Conservation (phyloP, 2,329 filamentous ascomycete species). For the Trichoderma breve region DNA sequence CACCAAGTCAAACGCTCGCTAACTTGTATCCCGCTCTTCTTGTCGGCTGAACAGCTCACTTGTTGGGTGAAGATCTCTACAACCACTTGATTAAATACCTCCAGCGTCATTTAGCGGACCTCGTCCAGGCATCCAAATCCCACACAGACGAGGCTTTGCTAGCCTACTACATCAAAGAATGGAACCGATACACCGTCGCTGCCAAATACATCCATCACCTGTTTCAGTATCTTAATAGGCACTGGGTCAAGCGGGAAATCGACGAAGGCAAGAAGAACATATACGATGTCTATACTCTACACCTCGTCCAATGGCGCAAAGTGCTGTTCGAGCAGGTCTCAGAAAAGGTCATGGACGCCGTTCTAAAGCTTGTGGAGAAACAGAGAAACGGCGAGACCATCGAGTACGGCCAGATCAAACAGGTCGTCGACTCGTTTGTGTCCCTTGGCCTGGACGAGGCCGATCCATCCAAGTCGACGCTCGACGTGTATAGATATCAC, state of each 20-base stretch:
- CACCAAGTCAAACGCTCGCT: not conserved
- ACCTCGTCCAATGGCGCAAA: conserved; percentile 91
- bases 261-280: conserved; percentile 98
- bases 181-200: conserved; percentile 91
- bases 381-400: conserved; percentile 97
- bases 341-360: conserved; percentile 88
- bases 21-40: not conserved
- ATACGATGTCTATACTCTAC: conserved; percentile 96
- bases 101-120: conserved; percentile 67
- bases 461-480: conserved; percentile 87
- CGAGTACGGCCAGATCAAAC: conserved; percentile 94
- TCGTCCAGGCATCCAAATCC: conserved; percentile 69
- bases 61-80: conserved; percentile 95
- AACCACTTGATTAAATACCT: conserved; percentile 87
- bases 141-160: conserved; percentile 90
- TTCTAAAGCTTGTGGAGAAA: conserved; percentile 92
- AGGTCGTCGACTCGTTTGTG: conserved; percentile 93
- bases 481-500: conserved; percentile 89
- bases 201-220: conserved; percentile 97
- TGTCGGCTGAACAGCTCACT: conserved; percentile 63
- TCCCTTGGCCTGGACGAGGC: conserved; percentile 91
- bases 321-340: conserved; percentile 85
- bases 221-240: conserved; percentile 92
- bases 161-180: conserved; percentile 92
- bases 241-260: conserved; percentile 99